Evolutionary conservation across 2,329 filamentous ascomycete genomes (phyloP).

Genomic region (Apiospora hydei): DNA sequence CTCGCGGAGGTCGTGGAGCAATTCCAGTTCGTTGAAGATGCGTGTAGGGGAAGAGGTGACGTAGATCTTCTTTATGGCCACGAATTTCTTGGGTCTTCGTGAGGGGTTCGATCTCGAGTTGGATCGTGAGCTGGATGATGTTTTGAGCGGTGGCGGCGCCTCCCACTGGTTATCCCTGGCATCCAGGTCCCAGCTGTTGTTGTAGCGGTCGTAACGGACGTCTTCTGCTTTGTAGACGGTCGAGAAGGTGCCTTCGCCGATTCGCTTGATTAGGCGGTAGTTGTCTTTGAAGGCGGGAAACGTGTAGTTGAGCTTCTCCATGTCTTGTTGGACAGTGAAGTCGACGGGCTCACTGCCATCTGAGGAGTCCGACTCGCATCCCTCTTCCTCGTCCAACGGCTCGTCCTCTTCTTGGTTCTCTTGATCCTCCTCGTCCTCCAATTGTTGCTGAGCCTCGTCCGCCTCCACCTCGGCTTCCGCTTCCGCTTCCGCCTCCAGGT

Average conservation of each 20-base stretch:
- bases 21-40: slow-evolving; percentile 94
- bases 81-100: slow-evolving; percentile 70
- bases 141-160: slow-evolving; percentile 71
- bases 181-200: slow-evolving; percentile 87
- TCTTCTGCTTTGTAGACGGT: slow-evolving; percentile 99
- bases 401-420: slow-evolving; percentile 48
- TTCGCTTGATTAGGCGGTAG: slow-evolving; percentile 93
- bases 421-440: slow-evolving; percentile 42
- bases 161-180: slow-evolving; percentile 70
- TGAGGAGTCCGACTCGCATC: slow-evolving; percentile 54
- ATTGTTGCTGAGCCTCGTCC: slow-evolving; percentile 40
- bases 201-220: slow-evolving; percentile 80
- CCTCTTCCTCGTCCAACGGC: slow-evolving; percentile 46
- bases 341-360: slow-evolving; percentile 72
- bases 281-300: slow-evolving; percentile 85
- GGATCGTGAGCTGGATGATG: slow-evolving; percentile 51
- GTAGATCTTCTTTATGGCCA: slow-evolving; percentile 99
- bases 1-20: slow-evolving; percentile 85
- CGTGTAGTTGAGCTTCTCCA: slow-evolving; percentile 80
- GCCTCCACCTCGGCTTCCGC: slow-evolving; percentile 25
- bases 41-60: slow-evolving; percentile 93
- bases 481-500: slow-evolving; percentile 38
- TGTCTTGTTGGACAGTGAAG: slow-evolving; percentile 79
- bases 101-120: slow-evolving; percentile 40
- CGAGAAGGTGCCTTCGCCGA: slow-evolving; percentile 98